These are phyloP conservation scores for Batkoa obscura DNA, from an alignment of 371 early-diverging fungal species.

Conservation along the genomic window DNA sequence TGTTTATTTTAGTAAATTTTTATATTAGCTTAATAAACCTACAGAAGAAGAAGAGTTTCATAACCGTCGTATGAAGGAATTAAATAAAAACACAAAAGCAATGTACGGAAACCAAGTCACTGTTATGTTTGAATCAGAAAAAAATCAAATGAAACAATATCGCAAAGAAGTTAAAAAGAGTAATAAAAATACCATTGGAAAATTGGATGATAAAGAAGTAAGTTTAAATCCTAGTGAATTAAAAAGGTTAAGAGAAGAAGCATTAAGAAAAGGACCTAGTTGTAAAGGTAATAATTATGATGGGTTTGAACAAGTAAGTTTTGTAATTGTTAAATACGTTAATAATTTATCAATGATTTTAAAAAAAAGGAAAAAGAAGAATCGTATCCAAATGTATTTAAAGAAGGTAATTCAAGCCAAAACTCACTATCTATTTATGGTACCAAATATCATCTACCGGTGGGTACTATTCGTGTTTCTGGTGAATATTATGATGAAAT, in stretches of 20 bases:
- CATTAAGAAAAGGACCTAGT: neutral
- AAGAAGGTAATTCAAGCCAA: constrained; percentile 21
- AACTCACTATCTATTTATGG: constrained; percentile 36
- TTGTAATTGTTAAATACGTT: neutral
- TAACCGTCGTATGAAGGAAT: constrained; percentile 6
- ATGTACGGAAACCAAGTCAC: constrained; percentile 42
- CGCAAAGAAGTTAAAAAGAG: constrained; percentile 52
- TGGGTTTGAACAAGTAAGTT: too few species aligned
- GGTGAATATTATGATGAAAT: constrained; percentile 58
- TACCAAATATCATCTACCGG: constrained; percentile 42
- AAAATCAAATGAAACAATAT: constrained; percentile 30
- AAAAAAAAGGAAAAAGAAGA: constrained; percentile 3
- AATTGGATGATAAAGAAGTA: neutral
- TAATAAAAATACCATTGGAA: constrained; percentile 7
- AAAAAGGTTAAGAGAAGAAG: constrained; percentile 1
- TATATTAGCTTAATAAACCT: constrained; percentile 13
- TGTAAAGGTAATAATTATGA: neutral
- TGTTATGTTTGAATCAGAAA: constrained; percentile 50
- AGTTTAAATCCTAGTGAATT: constrained; percentile 1
- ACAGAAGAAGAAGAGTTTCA: neutral
- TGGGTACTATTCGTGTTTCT: constrained; percentile 42
- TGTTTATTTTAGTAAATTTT: constrained; percentile 16
- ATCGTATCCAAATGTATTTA: constrained; percentile 36
- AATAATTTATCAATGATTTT: neutral
- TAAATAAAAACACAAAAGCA: constrained; percentile 13